Evolutionary conservation across 139 green algal genomes (phyloP), one percentile per base, ranked within the genome.

Genomic region (Limnomonas spitsbergensis): DNA sequence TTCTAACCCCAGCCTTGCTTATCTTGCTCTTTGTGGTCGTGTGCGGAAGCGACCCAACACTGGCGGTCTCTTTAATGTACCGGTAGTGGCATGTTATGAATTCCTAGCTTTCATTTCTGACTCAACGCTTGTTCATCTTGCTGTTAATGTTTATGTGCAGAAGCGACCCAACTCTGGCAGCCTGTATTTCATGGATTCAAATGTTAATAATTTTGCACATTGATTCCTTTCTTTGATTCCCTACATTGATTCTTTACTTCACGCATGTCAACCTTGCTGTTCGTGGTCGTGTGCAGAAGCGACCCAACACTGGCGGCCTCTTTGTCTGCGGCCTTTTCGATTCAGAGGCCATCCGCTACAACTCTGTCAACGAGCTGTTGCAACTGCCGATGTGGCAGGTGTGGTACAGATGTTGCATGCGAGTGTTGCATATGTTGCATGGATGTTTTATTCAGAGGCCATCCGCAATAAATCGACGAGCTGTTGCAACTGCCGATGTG

Each of bases 201-300:
- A 6, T 6, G 42, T 27, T 9, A 54, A 9, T 54, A 54, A 27
- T 54, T 6, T 54, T 27, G 42, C 42, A 6, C 6, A 27, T 9
- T 6, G 7, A 6, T 54, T 6, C 42, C 6, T 9, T 54, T 54
- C 42, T 6, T 9, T 9, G 7, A 9, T 27, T 54, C 7, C 42
- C 42, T 6, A 9, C 42, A 6, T 9, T 54, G 7, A 54, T 9
- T 54, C 7, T 9, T 54, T 54, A n/a, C n/a, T 54, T 54, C 7
- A 6, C 42, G 7, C 42, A 27, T 54, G 29, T 7, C 54, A 69
- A 69, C 54, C 54, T 69, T n/a, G n/a, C n/a, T n/a, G n/a, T n/a
- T n/a, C n/a, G n/a, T n/a, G n/a, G n/a, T 6, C 40, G 9, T 36
- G 40, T 76, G 38, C 70, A 76, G 70, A 76, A 76, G 70, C 70